Conservation (phyloP, 495 filamentous ascomycete genomes). For the Staphylotrichum longicolle region DNA sequence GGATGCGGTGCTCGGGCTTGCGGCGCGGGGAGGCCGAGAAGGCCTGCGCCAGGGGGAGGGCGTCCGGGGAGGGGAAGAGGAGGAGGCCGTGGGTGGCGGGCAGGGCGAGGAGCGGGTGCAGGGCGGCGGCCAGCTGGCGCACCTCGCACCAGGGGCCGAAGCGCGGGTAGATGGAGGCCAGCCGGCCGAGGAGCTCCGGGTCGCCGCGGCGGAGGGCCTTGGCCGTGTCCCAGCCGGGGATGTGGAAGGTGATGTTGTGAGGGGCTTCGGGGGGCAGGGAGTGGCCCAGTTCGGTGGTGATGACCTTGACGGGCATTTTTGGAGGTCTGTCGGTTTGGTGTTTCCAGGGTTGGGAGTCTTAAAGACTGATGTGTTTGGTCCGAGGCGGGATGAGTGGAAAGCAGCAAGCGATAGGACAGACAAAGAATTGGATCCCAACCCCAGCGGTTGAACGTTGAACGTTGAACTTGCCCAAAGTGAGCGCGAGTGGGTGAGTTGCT, state of each 20-base stretch:
- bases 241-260: constrained; percentile 42
- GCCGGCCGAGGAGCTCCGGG: constrained; percentile 20
- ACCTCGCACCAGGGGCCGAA: constrained; percentile 39
- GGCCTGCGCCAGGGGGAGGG: constrained; percentile 23
- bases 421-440: not conserved
- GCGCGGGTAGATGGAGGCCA: constrained; percentile 45
- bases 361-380: no score
- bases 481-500: no score
- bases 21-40: constrained; percentile 30
- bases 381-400: not conserved
- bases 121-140: constrained; percentile 29
- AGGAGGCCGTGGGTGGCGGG: constrained; percentile 30
- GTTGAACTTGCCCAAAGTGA: no score
- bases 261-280: constrained; percentile 43
- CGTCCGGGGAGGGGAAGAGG: constrained; percentile 31
- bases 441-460: no score
- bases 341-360: not conserved
- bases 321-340: not conserved
- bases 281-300: constrained; percentile 38
- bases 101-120: constrained; percentile 29
- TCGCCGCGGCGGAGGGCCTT: constrained; percentile 37
- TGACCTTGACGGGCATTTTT: constrained; percentile 35
- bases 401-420: not conserved
- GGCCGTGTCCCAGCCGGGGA: constrained; percentile 36
- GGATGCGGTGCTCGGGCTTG: constrained; percentile 19